Evolutionary conservation across 1,139 yeast species (phyloP).

Genomic region (Debaryomyces coudertii): DNA sequence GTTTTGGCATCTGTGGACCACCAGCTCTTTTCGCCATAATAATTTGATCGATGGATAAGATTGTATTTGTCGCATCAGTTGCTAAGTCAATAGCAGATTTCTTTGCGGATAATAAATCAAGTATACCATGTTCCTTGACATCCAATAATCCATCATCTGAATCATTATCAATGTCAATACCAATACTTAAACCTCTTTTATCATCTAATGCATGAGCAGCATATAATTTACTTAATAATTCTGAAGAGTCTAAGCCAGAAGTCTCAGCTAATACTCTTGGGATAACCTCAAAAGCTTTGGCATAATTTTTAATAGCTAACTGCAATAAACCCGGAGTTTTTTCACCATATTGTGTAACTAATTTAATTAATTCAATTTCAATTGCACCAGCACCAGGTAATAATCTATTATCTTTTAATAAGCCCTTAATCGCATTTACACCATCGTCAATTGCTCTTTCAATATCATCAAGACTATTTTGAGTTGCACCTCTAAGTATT

Average conservation of each 20-base stretch:
- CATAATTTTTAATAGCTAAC: conserved; percentile 91
- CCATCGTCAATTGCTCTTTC: conserved; percentile 98
- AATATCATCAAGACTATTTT: conserved; percentile 86
- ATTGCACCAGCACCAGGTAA: conserved; percentile 97
- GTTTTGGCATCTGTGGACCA: conserved; percentile 91
- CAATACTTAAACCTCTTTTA: conserved; percentile 46
- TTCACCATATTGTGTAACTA: conserved; percentile 84
- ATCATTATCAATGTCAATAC: conserved; percentile 75
- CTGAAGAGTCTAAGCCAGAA: conserved; percentile 89
- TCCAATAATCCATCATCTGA: conserved; percentile 71
- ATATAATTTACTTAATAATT: conserved; percentile 81
- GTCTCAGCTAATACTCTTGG: conserved; percentile 95
- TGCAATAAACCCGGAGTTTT: conserved; percentile 91
- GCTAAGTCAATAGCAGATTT: conserved; percentile 89
- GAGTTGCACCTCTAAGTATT: conserved; percentile 96
- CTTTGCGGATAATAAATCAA: conserved; percentile 80
- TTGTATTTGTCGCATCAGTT: conserved; percentile 92
- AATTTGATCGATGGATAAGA: conserved; percentile 86
- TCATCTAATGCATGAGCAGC: conserved; percentile 68
- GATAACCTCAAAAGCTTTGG: conserved; percentile 90
- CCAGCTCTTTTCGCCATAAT: conserved; percentile 97
- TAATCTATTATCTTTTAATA: conserved; percentile 75
- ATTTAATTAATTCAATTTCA: conserved; percentile 86
- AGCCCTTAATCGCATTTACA: conserved; percentile 87
- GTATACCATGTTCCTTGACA: conserved; percentile 68